Base-by-base conservation (phyloP, 106 monocot genomes). In the Dioscorea zingiberensis region DNA sequence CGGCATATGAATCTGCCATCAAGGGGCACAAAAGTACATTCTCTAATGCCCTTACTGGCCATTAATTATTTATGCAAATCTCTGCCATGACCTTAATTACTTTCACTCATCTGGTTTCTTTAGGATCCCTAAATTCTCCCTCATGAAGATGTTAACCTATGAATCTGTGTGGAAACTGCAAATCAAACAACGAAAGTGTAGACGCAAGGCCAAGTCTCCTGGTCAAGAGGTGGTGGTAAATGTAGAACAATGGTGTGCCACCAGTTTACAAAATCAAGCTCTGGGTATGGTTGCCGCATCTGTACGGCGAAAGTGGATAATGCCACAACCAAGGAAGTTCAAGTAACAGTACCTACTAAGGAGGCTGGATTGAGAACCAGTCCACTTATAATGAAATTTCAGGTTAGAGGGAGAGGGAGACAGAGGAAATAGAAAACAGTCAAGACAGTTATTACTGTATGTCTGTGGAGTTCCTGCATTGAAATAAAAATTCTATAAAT, bases 291-390 rank as follows among this genome's bases (percentile, higher is more conserved):
- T 93, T 19, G 88, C 88, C 25, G 85, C n/a, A 88, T 46, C 80
- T 93, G 9, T 93, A 95, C 65, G 83, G 76, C 15, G 64, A 76
- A n/a, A n/a, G 5, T 91, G 95, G 91, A 95, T 95, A 25, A 95
- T 95, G 95, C 95, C 95, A 18, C 73, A 32, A 95, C 95, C 17
- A 94, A 94, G 76, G 76, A 85, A 47, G 94, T 94, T 49, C 87
- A 94, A 66, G 85, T 94, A n/a, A 21, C 67, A 64, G 28, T 95
- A 95, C 72, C 69, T 95, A 66, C 77, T 95, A 7, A 80, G 81
- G 49, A 83, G 94, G 60, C 64, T 95, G 69, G 94, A 88, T 49
- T 95, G 59, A 85, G 27, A 55, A 9, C n/a, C n/a, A 44, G 62
- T 51, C 4, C 51, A 16, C 14, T 51, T 49, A 49, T n/a, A 14